A percentile compares a stretch with the other conserved stretches of the same genome.
These are phyloP conservation scores for Seiridium unicorne DNA, from an alignment of 2,329 filamentous ascomycete genomes.

Conservation along the genomic window DNA sequence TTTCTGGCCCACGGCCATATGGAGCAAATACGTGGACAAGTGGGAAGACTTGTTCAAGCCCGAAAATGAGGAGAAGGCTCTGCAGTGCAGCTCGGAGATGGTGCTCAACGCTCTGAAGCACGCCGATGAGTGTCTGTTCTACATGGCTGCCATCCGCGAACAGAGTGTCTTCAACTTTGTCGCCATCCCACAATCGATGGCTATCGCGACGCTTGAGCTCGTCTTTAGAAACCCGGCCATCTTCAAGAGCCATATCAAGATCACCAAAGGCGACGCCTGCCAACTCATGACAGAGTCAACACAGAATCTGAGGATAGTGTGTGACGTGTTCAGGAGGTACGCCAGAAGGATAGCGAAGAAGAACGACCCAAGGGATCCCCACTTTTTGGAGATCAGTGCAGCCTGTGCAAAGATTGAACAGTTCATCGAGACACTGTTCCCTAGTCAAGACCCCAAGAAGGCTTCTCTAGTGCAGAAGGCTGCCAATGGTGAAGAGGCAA, in stretches of 20 bases:
- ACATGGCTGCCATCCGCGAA: constrained; percentile 90
- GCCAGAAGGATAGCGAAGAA: constrained; percentile 82
- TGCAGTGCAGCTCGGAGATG: constrained; percentile 92
- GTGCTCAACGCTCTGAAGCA: constrained; percentile 84
- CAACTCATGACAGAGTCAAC: constrained; percentile 89
- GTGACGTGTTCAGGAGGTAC: constrained; percentile 78
- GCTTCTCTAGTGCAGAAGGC: constrained; percentile 38
- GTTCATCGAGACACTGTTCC: constrained; percentile 93
- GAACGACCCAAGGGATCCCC: constrained; percentile 91
- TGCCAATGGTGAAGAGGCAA: constrained; percentile 34
- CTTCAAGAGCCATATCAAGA: constrained; percentile 88
- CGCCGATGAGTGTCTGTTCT: constrained; percentile 92
- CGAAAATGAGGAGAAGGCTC: constrained; percentile 71
- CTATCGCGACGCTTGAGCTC: constrained; percentile 88
- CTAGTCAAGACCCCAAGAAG: constrained; percentile 71
- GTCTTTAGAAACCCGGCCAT: constrained; percentile 90
- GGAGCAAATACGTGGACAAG: constrained; percentile 88
- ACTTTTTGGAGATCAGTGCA: constrained; percentile 87
- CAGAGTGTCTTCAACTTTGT: constrained; percentile 99
- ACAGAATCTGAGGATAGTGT: constrained; percentile 81
- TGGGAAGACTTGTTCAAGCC: constrained; percentile 90
- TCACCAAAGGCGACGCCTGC: constrained; percentile 92
- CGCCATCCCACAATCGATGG: constrained; percentile 95
- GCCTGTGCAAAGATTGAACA: constrained; percentile 92
- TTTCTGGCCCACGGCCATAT: constrained; percentile 96